Base-by-base conservation (phyloP, 371 early-diverging fungal genomes). In the Mucor plumbeus region DNA sequence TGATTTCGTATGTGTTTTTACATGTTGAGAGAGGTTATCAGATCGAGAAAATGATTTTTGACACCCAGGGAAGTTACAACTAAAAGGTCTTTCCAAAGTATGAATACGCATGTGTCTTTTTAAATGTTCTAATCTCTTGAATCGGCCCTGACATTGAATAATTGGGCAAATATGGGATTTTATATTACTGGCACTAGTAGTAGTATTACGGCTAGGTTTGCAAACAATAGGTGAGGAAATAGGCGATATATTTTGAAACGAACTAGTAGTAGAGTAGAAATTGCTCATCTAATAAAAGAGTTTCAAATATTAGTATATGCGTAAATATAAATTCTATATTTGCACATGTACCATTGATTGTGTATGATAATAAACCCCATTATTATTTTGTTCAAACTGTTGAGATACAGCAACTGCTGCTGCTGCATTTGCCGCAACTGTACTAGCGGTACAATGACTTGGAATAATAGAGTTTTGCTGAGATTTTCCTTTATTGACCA, bases 101-200 rank as follows among this genome's bases (percentile, higher is more conserved):
- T 96, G 96, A 31, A 91, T 92, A 34, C 94, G 91, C 82, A 90
- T 85, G 71, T 96, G 96, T n/a, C 98, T 84, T 61, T 94, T 93
- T 50, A 96, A 73, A 74, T 96, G 96, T 71, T 97, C 97, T 55
- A 89, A 80, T 26, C 96, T 85, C 75, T 95, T 95, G 70, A 90
- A 90, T 13, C 81, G 70, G 39, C 85, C 79, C 35, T 85, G 85
- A 60, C 90, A 90, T 44, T 82, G 81, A 31, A 80, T 65, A 4
- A 85, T 72, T 11, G 77, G 76, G 47, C 90, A 89, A 0, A 82
- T 72, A 59, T 87, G 86, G 0, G 81, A 60, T 53, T 81, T 81
- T 8, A 10, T 70, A 70, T 33, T 77, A 69, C 21, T 54, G 47
- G 35, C 33, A 38, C 9, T 38, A 1, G 66, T 15, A n/a, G 69